phyloP scores from a whole-genome alignment of 768 basidiomycete genomes.

The Suillus sp. region DNA sequence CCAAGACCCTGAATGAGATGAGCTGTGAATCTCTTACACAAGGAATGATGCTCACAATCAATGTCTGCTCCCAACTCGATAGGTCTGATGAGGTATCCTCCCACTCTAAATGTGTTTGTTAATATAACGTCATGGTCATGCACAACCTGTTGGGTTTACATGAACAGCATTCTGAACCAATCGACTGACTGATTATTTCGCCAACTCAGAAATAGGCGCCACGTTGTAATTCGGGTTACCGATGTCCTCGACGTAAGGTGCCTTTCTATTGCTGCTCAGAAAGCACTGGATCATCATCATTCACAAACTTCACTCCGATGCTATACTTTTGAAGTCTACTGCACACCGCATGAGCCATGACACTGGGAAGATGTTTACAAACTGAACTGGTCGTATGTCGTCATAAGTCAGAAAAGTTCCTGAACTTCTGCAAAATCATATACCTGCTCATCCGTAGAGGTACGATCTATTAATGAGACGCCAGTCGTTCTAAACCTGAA shows the following conservation, averaged over 20 bases:
- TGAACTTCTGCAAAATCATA: background rate
- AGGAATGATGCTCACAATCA: conserved; percentile 36
- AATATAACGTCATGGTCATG: conserved; percentile 61
- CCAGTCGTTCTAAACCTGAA: background rate
- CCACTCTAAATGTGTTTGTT: conserved; percentile 65
- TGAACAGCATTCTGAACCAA: background rate
- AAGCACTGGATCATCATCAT: conserved; percentile 44
- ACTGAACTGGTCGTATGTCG: conserved; percentile 66
- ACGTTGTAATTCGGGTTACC: conserved; percentile 64
- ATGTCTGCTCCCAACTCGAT: conserved; percentile 62
- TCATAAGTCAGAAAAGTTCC: background rate
- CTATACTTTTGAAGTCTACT: conserved; percentile 60
- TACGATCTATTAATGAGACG: conserved; percentile 38
- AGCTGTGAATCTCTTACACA: background rate
- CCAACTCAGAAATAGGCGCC: conserved; percentile 53
- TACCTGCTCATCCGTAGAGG: conserved; percentile 60
- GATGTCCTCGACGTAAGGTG: conserved; percentile 59
- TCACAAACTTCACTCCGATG: conserved; percentile 56
- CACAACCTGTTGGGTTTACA: conserved; percentile 44
- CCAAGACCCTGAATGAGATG: conserved; percentile 57
- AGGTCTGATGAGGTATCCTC: conserved; percentile 56
- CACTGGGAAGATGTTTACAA: background rate
- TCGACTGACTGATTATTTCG: conserved; percentile 35
- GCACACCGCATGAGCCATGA: background rate
- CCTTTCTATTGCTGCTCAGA: conserved; percentile 59